Conservation (phyloP, 495 filamentous ascomycete genomes). For the Cryomyces minteri region DNA sequence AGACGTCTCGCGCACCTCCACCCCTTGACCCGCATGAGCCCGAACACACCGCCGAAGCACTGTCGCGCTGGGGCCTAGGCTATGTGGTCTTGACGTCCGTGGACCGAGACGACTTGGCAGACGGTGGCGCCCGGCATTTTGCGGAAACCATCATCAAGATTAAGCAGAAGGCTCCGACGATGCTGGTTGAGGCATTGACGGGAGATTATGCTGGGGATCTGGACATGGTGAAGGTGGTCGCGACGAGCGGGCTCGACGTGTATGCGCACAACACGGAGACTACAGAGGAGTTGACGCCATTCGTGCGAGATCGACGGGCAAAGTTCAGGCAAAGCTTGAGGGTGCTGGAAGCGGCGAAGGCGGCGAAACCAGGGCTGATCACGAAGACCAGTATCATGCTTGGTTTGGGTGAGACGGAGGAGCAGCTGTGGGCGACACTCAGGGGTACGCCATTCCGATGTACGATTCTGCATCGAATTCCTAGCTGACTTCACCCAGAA, state of each 20-base stretch:
- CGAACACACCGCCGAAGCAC: slow-evolving; percentile 87
- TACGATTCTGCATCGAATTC: background rate
- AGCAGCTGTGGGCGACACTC: slow-evolving; percentile 69
- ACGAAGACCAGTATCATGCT: slow-evolving; percentile 98
- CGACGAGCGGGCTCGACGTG: slow-evolving; percentile 76
- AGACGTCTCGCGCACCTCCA: slow-evolving; percentile 59
- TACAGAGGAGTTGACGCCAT: slow-evolving; percentile 73
- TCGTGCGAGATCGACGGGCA: slow-evolving; percentile 76
- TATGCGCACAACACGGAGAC: slow-evolving; percentile 98
- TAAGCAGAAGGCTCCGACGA: slow-evolving; percentile 68
- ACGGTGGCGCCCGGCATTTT: slow-evolving; percentile 80
- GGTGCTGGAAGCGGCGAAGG: slow-evolving; percentile 71
- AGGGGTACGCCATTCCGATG: slow-evolving; percentile 26
- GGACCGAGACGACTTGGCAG: slow-evolving; percentile 77
- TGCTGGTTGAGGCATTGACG: slow-evolving; percentile 86
- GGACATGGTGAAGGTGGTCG: slow-evolving; percentile 68
- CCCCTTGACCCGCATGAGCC: slow-evolving; percentile 92
- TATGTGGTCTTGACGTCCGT: slow-evolving; percentile 92
- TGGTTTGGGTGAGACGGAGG: slow-evolving; percentile 79
- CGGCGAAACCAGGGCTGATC: slow-evolving; percentile 52
- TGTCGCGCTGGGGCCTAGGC: slow-evolving; percentile 81
- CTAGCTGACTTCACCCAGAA: slow-evolving; percentile 24
- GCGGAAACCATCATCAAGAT: slow-evolving; percentile 90
- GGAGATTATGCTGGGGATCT: slow-evolving; percentile 73
- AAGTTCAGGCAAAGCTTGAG: slow-evolving; percentile 71